Base-by-base conservation (phyloP, 78 protist species). In the Neovahlkampfia damariscottae region DNA sequence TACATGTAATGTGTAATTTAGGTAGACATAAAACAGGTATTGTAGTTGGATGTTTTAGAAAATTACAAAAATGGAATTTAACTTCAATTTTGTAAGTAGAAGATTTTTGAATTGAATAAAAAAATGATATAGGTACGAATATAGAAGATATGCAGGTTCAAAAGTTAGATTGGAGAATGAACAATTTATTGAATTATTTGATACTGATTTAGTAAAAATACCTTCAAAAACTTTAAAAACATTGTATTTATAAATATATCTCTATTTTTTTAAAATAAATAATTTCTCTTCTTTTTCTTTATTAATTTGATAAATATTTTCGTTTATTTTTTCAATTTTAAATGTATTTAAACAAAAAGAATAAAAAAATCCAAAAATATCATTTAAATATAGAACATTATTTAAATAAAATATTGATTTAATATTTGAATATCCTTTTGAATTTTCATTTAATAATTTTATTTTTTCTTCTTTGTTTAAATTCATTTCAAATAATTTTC, bases 141-240 rank as follows among this genome's bases (percentile, higher is more conserved):
- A 81, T 40, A 72, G 66, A n/a, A 77, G 77, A 30, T 84, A 72
- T 62, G 80, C 77, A 70, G 83, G 72, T 35, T 36, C 27, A 35
- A 74, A 87, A 50, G 77, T 9, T 2, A 82, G 98, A 1, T 69
- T 80, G 41, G 80, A 83, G 9, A 90, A 95, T 77, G 96, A 91
- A 81, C 96, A 94, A 40, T 92, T 95, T 72, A 92, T 95, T 36
- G 97, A 95, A 81, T 72, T 91, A 4, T 95, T 92, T 68, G 98
- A 95, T 76, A 80, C 79, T 34, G 98, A 93, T 72, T 85, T 94
- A 38, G 95, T 94, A 34, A 77, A 72, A 8, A 8, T 90, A 0
- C 95, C 97, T 5, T 5, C 5, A 7, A 30, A 78, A 35, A 40
- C 81, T 4, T 40, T 50, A 62, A 76, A n/a, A n/a, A n/a, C n/a